phyloP scores from a whole-genome alignment of 2,329 filamentous ascomycete genomes.

The Malbranchea zuffiana region DNA sequence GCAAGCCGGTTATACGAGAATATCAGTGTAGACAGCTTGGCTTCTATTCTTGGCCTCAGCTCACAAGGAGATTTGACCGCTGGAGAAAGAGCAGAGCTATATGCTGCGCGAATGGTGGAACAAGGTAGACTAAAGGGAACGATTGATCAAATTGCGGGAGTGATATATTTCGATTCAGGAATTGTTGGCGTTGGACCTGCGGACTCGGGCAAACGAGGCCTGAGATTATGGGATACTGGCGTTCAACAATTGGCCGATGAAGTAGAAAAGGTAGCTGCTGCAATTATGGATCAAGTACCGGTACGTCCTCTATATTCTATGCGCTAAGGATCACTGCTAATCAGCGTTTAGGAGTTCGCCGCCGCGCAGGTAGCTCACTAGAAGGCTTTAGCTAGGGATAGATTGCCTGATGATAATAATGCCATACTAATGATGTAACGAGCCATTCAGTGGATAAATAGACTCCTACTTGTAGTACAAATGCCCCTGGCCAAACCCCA shows the following conservation, averaged over 20 bases:
- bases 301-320: constrained; percentile 34
- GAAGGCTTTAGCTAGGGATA: too few relatives aligned
- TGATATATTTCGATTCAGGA: constrained; percentile 73
- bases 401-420: too few relatives aligned
- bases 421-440: too few relatives aligned
- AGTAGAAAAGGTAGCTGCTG: constrained; percentile 74
- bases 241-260: constrained; percentile 80
- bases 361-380: constrained; percentile 28
- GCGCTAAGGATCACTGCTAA: background rate
- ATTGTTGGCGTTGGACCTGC: constrained; percentile 57
- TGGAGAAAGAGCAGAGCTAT: constrained; percentile 73
- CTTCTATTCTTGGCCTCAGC: constrained; percentile 63
- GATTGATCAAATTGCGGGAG: constrained; percentile 85
- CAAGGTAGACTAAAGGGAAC: constrained; percentile 76
- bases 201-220: constrained; percentile 54
- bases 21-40: constrained; percentile 65
- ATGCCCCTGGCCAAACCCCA: too few relatives aligned
- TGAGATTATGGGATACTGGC: constrained; percentile 80
- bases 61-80: constrained; percentile 32
- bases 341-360: constrained; percentile 14
- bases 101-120: constrained; percentile 91
- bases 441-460: too few relatives aligned
- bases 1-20: constrained; percentile 71
- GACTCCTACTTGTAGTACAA: too few relatives aligned
- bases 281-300: constrained; percentile 70